These are phyloP conservation scores for Oryza glumipatula DNA, from an alignment of 176 grass and related monocot species.

Conservation along the genomic window DNA sequence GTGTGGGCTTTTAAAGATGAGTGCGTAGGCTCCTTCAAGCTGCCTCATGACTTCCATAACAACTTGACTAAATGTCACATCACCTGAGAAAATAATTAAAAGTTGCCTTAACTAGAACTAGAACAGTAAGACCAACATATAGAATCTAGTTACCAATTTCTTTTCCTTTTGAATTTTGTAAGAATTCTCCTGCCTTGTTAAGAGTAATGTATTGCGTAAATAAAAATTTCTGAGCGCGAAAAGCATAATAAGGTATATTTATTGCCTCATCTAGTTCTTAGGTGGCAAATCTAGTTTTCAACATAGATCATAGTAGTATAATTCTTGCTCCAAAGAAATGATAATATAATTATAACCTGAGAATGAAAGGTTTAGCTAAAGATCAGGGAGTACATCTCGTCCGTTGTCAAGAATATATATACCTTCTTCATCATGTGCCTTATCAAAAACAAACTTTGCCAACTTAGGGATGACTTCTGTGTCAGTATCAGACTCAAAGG, in stretches of 20 bases:
- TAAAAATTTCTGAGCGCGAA: background rate
- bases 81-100: slow-evolving; percentile 45
- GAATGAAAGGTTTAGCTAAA: background rate
- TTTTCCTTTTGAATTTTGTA: background rate
- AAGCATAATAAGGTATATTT: background rate
- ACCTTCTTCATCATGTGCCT: slow-evolving; percentile 66
- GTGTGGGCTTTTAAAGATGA: slow-evolving; percentile 95
- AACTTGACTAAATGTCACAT: slow-evolving; percentile 88
- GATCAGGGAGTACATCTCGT: background rate
- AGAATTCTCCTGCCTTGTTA: background rate
- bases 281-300: background rate
- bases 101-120: background rate
- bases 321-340: background rate
- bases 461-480: slow-evolving; percentile 97
- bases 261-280: background rate
- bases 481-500: slow-evolving; percentile 90
- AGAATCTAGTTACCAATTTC: background rate
- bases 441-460: slow-evolving; percentile 97
- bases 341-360: background rate
- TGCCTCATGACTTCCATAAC: slow-evolving; percentile 97
- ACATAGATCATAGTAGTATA: background rate
- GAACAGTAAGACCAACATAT: background rate
- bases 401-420: no score
- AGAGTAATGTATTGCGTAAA: slow-evolving; percentile 5
- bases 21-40: slow-evolving; percentile 93